Percentiles rank a stretch among this genome's conserved stretches.
Evolutionary conservation across 805 yeast species (phyloP).

Genomic region (Millerozyma miso): DNA sequence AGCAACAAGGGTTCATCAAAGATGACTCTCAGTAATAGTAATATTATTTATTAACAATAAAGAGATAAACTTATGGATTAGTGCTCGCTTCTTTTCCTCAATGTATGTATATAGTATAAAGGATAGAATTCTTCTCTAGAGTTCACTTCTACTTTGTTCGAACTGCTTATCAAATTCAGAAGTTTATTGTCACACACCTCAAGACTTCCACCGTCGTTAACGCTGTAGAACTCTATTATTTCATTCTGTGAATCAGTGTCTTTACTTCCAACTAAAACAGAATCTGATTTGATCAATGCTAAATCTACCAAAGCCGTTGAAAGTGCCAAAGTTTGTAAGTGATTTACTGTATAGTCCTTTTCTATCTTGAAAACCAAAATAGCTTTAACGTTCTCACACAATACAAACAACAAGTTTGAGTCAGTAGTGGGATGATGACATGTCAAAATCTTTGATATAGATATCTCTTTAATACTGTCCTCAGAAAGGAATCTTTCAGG

Average conservation of each 20-base stretch:
- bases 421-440: slow-evolving; percentile 13
- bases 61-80: slow-evolving; percentile 15
- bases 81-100: slow-evolving; percentile 64
- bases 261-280: slow-evolving; percentile 22
- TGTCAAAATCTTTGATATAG: slow-evolving; percentile 45
- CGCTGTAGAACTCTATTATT: slow-evolving; percentile 21
- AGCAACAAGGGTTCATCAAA: slow-evolving; percentile 57
- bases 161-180: slow-evolving; percentile 16
- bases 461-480: slow-evolving; percentile 47
- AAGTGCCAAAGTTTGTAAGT: slow-evolving; percentile 26
- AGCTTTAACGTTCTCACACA: slow-evolving; percentile 49
- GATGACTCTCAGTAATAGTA: not conserved
- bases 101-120: slow-evolving; percentile 43
- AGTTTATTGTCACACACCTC: slow-evolving; percentile 12
- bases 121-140: slow-evolving; percentile 41
- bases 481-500: slow-evolving; percentile 59
- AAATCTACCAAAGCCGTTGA: slow-evolving; percentile 26
- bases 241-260: slow-evolving; percentile 24
- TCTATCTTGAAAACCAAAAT: slow-evolving; percentile 34
- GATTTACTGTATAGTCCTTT: slow-evolving; percentile 19
- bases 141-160: slow-evolving; percentile 29
- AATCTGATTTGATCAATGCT: slow-evolving; percentile 13
- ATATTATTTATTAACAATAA: slow-evolving; percentile 1
- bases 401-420: slow-evolving; percentile 34
- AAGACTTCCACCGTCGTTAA: slow-evolving; percentile 16